Evolutionary conservation across 257 asterid species (phyloP), one percentile per base, ranked within the genome.

Genomic region (Capsicum rhomboideum): DNA sequence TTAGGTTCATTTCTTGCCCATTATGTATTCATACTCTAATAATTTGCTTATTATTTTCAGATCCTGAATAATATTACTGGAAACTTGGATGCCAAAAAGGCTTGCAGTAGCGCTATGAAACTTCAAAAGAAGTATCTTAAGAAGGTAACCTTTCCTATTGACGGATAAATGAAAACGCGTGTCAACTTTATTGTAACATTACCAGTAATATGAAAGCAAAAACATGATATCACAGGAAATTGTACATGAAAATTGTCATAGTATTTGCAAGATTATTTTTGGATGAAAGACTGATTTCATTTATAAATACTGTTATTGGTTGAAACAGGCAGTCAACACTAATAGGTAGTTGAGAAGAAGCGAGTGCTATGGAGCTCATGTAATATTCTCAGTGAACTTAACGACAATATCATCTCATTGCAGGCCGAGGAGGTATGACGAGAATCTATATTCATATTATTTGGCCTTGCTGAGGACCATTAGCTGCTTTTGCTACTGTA

Each of bases 11-110:
- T 66, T 16, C 21, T 29, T 16, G 42, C 46, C 23, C 74, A 29
- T 66, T 29, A 66, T 29, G 44, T 29, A 6, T 2, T 42, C 28
- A 80, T 28, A 69, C 69, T 23, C 56, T 50, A 46, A n/a, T 16
- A 56, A n/a, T n/a, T 74, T 44, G 64, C 67, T 21, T 69, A 23
- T 74, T 92, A n/a, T n/a, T n/a, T n/a, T n/a, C n/a, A n/a, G n/a
- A n/a, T n/a, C n/a, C n/a, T n/a, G n/a, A n/a, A n/a, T 50, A 97
- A 95, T 86, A 89, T 91, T 23, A 92, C 98, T 34, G 98, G 98
- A 64, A 92, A 90, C 85, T 84, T 95, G 80, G 98, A 95, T 64
- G 98, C 98, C 40, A 95, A 84, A 83, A 93, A 92, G 82, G 98
- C 98, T 9, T 95, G 97, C 80, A 81, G 63, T 10, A 91, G 92